A percentile compares a stretch with the other conserved stretches of the same genome.
Conservation (phyloP, 169 alveolate genomes). For the Plasmodium coatneyi region DNA sequence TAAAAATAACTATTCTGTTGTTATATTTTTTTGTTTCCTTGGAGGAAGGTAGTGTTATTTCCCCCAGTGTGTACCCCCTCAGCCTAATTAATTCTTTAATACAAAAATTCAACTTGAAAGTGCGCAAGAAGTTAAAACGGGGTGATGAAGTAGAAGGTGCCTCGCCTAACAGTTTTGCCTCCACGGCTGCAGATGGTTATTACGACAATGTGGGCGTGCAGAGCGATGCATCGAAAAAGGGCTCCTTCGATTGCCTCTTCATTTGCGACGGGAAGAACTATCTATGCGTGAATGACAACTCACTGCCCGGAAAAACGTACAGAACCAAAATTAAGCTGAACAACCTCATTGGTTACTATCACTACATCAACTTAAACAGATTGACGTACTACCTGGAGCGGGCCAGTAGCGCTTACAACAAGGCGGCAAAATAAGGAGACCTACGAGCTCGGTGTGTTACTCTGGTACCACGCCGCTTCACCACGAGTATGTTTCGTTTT, state of each 20-base stretch:
- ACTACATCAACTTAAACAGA: constrained; percentile 62
- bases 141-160: background rate
- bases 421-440: background rate
- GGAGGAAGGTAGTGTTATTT: background rate
- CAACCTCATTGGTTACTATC: constrained; percentile 62
- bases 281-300: constrained; percentile 66
- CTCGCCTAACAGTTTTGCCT: background rate
- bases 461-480: background rate
- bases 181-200: background rate
- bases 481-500: background rate
- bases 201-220: background rate
- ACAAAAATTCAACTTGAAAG: constrained; percentile 44
- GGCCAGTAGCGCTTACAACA: background rate
- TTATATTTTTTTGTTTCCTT: constrained; percentile 34
- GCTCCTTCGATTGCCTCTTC: constrained; percentile 27
- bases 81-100: constrained; percentile 48
- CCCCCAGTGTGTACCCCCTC: constrained; percentile 37
- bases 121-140: constrained; percentile 10
- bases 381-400: constrained; percentile 47
- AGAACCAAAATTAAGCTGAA: constrained; percentile 13
- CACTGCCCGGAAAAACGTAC: constrained; percentile 2
- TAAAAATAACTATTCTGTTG: constrained; percentile 47
- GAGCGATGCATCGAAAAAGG: background rate
- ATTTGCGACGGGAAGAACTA: constrained; percentile 69
- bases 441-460: background rate